These are phyloP conservation scores for Glycine soja DNA, from an alignment of 306 rosid genomes.

Conservation along the genomic window DNA sequence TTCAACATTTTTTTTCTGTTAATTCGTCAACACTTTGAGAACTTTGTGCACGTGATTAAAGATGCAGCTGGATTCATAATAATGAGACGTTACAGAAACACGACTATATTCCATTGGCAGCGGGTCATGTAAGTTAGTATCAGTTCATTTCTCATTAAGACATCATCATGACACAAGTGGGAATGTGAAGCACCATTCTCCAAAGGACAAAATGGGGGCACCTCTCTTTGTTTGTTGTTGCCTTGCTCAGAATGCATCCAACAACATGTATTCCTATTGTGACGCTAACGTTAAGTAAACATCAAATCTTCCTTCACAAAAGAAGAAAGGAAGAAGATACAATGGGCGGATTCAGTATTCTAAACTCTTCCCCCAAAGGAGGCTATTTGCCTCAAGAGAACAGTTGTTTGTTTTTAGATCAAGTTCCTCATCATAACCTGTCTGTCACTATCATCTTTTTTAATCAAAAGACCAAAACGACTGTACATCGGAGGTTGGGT, in stretches of 20 bases:
- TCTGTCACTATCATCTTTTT: constrained; percentile 56
- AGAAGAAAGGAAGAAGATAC: constrained; percentile 87
- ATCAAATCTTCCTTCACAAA: constrained; percentile 65
- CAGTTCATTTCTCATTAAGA: constrained; percentile 36
- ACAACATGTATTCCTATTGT: constrained; percentile 65
- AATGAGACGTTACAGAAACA: neutral
- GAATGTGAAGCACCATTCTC: constrained; percentile 47
- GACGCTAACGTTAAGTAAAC: constrained; percentile 66
- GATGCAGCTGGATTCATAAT: constrained; percentile 29
- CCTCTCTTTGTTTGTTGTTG: constrained; percentile 42
- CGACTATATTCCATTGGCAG: constrained; percentile 15
- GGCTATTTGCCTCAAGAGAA: constrained; percentile 70
- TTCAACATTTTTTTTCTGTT: neutral
- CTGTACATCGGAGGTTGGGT: constrained; percentile 82
- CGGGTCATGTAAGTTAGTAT: constrained; percentile 38
- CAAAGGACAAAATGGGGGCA: constrained; percentile 44
- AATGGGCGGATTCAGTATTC: constrained; percentile 65
- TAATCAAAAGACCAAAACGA: constrained; percentile 87
- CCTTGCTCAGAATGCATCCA: constrained; percentile 58
- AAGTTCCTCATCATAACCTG: constrained; percentile 55
- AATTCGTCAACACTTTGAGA: neutral
- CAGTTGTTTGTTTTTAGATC: constrained; percentile 56
- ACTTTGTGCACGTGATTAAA: constrained; percentile 35
- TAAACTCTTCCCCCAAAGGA: constrained; percentile 60
- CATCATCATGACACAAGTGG: constrained; percentile 28